Conservation (phyloP, 2,329 filamentous ascomycete genomes). For the Thelonectria olida region DNA sequence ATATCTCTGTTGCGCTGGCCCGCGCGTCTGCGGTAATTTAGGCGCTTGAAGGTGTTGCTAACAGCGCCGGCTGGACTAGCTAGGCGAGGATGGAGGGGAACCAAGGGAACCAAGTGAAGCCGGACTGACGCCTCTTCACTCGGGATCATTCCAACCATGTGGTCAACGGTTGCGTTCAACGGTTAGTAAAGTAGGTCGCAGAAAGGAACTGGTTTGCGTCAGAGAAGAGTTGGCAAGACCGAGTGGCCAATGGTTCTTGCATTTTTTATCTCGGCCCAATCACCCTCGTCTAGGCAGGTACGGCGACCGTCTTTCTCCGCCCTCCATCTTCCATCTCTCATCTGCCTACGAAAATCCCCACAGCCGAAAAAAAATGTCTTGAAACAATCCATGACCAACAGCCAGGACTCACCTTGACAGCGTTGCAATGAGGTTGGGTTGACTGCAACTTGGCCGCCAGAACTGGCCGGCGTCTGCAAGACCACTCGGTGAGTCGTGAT, state of each 20-base stretch:
- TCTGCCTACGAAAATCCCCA: too few species aligned
- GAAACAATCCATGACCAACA: not conserved
- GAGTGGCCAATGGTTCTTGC: not conserved
- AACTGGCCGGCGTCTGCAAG: slow-evolving; percentile 30
- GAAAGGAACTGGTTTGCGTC: not conserved
- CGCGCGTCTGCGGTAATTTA: not conserved
- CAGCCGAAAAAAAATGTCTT: not conserved
- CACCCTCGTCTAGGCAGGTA: not conserved
- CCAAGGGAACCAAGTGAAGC: not conserved
- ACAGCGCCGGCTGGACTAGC: not conserved
- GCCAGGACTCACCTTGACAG: not conserved
- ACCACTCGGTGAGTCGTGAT: slow-evolving; percentile 10
- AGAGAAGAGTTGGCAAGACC: not conserved
- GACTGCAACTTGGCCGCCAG: slow-evolving; percentile 17
- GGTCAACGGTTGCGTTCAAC: not conserved
- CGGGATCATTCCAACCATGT: not conserved
- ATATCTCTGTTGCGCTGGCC: not conserved
- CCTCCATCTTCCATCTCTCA: not conserved
- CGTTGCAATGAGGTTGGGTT: not conserved
- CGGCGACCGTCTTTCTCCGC: not conserved
- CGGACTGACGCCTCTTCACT: not conserved
- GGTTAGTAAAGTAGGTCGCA: too few species aligned
- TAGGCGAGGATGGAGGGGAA: not conserved
- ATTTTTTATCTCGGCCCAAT: not conserved
- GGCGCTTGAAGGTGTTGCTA: not conserved